phyloP scores from a whole-genome alignment of 331 rosid species.

The Arachis monticola region DNA sequence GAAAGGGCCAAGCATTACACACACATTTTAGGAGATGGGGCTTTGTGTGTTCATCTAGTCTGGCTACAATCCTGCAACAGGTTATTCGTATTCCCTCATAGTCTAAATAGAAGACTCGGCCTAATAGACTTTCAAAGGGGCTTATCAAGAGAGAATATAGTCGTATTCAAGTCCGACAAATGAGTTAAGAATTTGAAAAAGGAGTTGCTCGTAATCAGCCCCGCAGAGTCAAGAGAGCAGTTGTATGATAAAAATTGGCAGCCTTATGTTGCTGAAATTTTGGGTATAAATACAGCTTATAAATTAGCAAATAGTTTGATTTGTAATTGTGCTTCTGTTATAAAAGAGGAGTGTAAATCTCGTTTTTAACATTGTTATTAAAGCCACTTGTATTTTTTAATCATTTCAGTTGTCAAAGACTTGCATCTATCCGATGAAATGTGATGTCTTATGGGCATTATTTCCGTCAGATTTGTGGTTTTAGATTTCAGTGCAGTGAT shows the following conservation, averaged over 20 bases:
- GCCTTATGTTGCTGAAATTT: conserved; percentile 7
- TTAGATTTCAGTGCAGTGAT: neutral
- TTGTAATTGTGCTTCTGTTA: neutral
- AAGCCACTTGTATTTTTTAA: neutral
- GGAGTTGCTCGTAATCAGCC: conserved; percentile 3
- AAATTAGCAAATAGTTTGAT: conserved; percentile 10
- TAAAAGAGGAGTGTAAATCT: conserved; percentile 14
- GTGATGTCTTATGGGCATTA: neutral
- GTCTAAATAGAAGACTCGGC: conserved; percentile 2
- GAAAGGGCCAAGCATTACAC: neutral
- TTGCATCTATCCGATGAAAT: neutral
- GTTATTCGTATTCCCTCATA: neutral
- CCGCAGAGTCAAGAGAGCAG: neutral
- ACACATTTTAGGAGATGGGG: neutral
- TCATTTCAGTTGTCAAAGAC: neutral
- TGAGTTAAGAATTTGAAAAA: neutral
- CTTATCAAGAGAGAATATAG: conserved; percentile 7
- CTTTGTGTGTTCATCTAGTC: neutral
- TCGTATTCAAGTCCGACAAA: conserved; percentile 2
- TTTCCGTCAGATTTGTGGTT: neutral
- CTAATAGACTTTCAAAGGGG: neutral
- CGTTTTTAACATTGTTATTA: neutral
- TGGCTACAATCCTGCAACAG: no score
- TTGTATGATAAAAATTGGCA: neutral
- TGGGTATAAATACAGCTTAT: neutral